These are phyloP conservation scores for Gliomastix tumulicola DNA, from an alignment of 2,329 filamentous ascomycete genomes.

Conservation along the genomic window DNA sequence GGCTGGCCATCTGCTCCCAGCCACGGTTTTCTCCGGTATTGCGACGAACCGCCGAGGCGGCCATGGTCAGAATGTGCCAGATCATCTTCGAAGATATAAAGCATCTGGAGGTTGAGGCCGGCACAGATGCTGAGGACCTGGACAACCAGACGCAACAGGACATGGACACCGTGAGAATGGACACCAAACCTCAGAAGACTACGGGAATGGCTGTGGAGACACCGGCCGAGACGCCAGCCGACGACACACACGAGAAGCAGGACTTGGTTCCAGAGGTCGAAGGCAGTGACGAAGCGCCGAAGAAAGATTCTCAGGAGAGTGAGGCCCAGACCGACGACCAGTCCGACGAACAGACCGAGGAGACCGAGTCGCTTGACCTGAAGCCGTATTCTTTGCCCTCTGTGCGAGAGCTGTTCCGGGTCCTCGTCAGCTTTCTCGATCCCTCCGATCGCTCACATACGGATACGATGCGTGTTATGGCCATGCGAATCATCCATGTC, in stretches of 20 bases:
- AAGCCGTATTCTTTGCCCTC: slow-evolving; percentile 91
- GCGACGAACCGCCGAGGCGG: slow-evolving; percentile 85
- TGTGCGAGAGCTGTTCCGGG: slow-evolving; percentile 88
- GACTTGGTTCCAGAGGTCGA: slow-evolving; percentile 10
- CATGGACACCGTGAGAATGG: slow-evolving; percentile 76
- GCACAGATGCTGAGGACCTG: slow-evolving; percentile 57
- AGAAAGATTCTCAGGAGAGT: too few species aligned
- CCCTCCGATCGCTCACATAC: slow-evolving; percentile 90
- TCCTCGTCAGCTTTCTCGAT: slow-evolving; percentile 87
- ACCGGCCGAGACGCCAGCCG: slow-evolving; percentile 2
- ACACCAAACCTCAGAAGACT: slow-evolving; percentile 35
- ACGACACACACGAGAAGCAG: slow-evolving; percentile 3
- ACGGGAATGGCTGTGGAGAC: background rate
- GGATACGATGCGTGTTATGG: slow-evolving; percentile 96
- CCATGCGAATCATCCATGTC: slow-evolving; percentile 91
- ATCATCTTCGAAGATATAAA: slow-evolving; percentile 94
- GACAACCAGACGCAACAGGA: slow-evolving; percentile 62
- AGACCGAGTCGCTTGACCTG: slow-evolving; percentile 49
- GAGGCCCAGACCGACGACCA: background rate
- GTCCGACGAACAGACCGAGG: slow-evolving; percentile 17
- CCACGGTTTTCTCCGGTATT: slow-evolving; percentile 84
- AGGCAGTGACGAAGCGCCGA: slow-evolving; percentile 3
- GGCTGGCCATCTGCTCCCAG: slow-evolving; percentile 94
- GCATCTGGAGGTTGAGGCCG: slow-evolving; percentile 71
- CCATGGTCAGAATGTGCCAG: slow-evolving; percentile 99